These are phyloP conservation scores for Madurella mycetomatis DNA, from an alignment of 2,329 filamentous ascomycete species.

Conservation along the genomic window DNA sequence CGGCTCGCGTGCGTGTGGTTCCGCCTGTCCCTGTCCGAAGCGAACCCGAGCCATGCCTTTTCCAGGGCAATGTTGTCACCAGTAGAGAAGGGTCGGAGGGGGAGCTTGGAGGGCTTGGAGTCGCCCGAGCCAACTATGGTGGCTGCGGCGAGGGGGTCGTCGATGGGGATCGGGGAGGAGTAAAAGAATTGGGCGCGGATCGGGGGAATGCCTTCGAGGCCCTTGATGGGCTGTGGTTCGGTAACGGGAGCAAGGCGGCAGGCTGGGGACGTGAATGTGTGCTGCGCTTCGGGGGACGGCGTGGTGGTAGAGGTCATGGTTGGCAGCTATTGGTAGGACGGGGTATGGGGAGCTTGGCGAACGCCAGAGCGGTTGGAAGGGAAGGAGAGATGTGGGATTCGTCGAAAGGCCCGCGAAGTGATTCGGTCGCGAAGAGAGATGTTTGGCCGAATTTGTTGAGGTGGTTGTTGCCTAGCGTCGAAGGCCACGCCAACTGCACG, in stretches of 20 bases:
- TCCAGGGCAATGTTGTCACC: constrained; percentile 78
- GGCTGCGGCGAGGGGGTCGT: constrained; percentile 74
- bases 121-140: constrained; percentile 49
- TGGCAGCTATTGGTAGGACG: not conserved
- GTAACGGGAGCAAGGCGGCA: constrained; percentile 15
- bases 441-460: not conserved
- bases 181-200: constrained; percentile 79
- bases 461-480: not conserved
- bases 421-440: not conserved
- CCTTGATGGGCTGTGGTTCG: constrained; percentile 32
- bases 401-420: not conserved
- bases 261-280: constrained; percentile 7
- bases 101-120: constrained; percentile 50
- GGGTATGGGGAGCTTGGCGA: not conserved
- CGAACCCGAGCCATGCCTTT: constrained; percentile 66
- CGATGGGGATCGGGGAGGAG: constrained; percentile 73
- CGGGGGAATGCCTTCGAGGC: constrained; percentile 50
- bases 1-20: constrained; percentile 41
- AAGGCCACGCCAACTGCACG: constrained; percentile 1
- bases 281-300: not conserved
- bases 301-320: constrained; percentile 15
- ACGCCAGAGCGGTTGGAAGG: not conserved
- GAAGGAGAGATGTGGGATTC: not conserved
- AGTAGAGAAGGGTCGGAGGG: constrained; percentile 71
- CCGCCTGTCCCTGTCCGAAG: constrained; percentile 43